Evolutionary conservation across 768 basidiomycete genomes (phyloP).

Genomic region (Tricholoma sp.): DNA sequence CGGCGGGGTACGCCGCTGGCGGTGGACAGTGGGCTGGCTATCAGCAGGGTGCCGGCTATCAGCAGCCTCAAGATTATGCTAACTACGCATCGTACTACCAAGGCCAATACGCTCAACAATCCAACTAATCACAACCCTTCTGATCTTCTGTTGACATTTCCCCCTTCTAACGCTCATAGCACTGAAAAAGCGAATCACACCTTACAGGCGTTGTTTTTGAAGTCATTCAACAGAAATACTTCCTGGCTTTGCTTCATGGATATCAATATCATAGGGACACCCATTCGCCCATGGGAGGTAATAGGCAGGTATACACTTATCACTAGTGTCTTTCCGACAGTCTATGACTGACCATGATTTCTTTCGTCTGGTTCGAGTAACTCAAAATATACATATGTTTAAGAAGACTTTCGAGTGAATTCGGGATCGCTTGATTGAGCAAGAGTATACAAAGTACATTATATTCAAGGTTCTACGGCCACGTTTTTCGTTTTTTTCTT

Average conservation of each 20-base stretch:
- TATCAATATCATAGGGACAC: neutral
- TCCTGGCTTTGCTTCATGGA: neutral
- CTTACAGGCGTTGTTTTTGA: constrained; percentile 22
- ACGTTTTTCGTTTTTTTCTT: constrained; percentile 17
- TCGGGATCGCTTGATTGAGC: neutral
- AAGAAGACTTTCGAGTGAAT: neutral
- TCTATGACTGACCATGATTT: constrained; percentile 4
- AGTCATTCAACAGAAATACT: constrained; percentile 7
- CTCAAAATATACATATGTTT: neutral
- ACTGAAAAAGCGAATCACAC: constrained; percentile 30
- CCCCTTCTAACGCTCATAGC: constrained; percentile 40
- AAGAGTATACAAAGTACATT: neutral
- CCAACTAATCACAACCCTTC: constrained; percentile 29
- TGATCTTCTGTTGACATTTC: constrained; percentile 22
- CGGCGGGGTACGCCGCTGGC: constrained; percentile 38
- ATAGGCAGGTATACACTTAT: constrained; percentile 3
- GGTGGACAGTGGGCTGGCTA: constrained; percentile 47
- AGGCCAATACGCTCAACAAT: constrained; percentile 77
- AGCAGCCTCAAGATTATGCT: constrained; percentile 67
- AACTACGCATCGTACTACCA: constrained; percentile 88
- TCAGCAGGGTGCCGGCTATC: constrained; percentile 38
- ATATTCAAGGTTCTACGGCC: neutral
- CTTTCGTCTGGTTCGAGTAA: neutral
- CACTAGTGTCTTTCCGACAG: neutral
- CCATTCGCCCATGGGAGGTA: neutral